Evolutionary conservation across 169 alveolate species (phyloP).

Genomic region (Babesia caballi): DNA sequence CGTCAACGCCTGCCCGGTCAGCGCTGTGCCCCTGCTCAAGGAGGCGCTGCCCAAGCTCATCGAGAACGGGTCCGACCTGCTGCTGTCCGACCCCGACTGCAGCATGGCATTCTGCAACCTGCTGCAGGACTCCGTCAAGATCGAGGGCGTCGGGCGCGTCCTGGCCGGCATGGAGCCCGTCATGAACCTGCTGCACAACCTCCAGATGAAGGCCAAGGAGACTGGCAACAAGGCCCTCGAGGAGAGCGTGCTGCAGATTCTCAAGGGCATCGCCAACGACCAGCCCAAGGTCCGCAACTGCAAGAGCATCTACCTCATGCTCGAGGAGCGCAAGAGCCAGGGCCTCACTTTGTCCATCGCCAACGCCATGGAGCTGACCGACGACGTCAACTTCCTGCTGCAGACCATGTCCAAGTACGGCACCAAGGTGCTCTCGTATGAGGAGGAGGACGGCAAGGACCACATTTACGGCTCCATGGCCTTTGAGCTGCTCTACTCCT

Average conservation of each 20-base stretch:
- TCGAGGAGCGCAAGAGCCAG: constrained; percentile 57
- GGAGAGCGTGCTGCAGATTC: constrained; percentile 36
- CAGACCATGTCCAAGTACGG: constrained; percentile 32
- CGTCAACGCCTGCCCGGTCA: constrained; percentile 53
- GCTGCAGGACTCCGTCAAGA: constrained; percentile 53
- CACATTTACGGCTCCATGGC: constrained; percentile 71
- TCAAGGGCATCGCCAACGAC: constrained; percentile 68
- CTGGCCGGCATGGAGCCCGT: constrained; percentile 58
- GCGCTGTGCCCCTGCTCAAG: constrained; percentile 50
- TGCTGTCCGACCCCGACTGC: constrained; percentile 46
- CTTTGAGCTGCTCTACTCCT: constrained; percentile 60
- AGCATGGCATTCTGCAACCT: constrained; percentile 51
- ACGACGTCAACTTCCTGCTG: constrained; percentile 40
- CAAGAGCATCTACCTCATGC: constrained; percentile 64
- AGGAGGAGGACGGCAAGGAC: constrained; percentile 64
- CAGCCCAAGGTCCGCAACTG: constrained; percentile 73
- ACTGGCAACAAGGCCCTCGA: constrained; percentile 46
- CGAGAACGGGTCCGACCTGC: constrained; percentile 39
- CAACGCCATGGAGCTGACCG: constrained; percentile 54
- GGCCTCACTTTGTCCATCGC: constrained; percentile 34
- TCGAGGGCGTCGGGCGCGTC: constrained; percentile 74
- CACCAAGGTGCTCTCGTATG: constrained; percentile 20
- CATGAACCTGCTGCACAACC: constrained; percentile 47
- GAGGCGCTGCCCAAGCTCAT: constrained; percentile 64
- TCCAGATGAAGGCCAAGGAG: constrained; percentile 59